Percentiles rank a stretch among this genome's conserved stretches.
Evolutionary conservation across 768 basidiomycete species (phyloP).

Genomic region (Tricholoma flavovirens): DNA sequence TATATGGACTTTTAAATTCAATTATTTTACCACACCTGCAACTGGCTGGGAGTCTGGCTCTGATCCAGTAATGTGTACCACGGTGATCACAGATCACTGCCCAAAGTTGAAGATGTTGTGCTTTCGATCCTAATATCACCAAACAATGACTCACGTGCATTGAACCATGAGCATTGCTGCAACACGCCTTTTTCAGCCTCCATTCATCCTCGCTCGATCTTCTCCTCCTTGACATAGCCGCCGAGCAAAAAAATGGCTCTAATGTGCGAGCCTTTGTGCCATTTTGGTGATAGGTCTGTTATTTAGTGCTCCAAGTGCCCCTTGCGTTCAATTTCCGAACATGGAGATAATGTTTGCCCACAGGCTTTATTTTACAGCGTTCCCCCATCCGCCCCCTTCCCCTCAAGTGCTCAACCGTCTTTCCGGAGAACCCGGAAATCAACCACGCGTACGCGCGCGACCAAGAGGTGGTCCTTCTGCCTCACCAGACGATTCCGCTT

Average conservation of each 20-base stretch:
- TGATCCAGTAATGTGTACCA: too few relatives aligned
- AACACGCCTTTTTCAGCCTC: slow-evolving; percentile 20
- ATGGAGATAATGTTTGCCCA: slow-evolving; percentile 12
- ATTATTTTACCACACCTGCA: too few relatives aligned
- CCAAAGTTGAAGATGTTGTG: too few relatives aligned
- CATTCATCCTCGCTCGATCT: slow-evolving; percentile 15
- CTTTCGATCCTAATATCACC: neutral
- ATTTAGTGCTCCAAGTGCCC: slow-evolving; percentile 1
- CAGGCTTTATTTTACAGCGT: slow-evolving; percentile 89
- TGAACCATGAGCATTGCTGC: slow-evolving; percentile 11
- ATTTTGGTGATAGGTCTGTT: slow-evolving; percentile 69
- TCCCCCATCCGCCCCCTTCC: slow-evolving; percentile 66
- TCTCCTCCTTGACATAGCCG: slow-evolving; percentile 13
- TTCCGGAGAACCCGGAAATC: slow-evolving; percentile 43
- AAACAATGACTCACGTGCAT: slow-evolving; percentile 19
- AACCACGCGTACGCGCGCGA: slow-evolving; percentile 58
- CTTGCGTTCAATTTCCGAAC: slow-evolving; percentile 8
- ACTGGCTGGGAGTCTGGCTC: too few relatives aligned
- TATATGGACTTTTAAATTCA: too few relatives aligned
- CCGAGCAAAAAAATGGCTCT: slow-evolving; percentile 30
- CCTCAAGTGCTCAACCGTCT: slow-evolving; percentile 60
- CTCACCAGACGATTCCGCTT: slow-evolving; percentile 67
- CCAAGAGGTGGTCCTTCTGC: slow-evolving; percentile 54
- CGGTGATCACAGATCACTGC: too few relatives aligned
- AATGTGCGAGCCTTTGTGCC: slow-evolving; percentile 72